These are phyloP conservation scores for Blepharisma stoltei DNA, from an alignment of 73 alveolate genomes.

Conservation along the genomic window DNA sequence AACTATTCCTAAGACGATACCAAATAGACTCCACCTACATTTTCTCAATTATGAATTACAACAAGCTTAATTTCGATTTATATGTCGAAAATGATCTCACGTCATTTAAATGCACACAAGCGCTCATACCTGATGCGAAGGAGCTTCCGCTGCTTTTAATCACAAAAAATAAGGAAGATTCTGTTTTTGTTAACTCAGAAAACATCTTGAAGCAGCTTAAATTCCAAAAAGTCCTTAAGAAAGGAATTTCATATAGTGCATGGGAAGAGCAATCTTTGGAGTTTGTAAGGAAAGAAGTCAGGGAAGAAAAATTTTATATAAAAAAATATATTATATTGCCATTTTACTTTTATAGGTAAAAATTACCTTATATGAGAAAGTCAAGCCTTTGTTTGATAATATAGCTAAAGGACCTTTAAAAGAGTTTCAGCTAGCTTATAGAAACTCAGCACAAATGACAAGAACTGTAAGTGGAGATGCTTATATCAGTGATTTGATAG, in stretches of 20 bases:
- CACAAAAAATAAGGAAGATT: not conserved
- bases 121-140: not conserved
- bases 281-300: not conserved
- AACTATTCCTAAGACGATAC: not conserved
- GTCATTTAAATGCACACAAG: not conserved
- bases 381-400: not conserved
- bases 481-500: not conserved
- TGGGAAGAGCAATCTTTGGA: constrained; percentile 20
- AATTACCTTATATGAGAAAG: too few species aligned
- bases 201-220: constrained; percentile 2
- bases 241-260: constrained; percentile 10
- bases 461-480: not conserved
- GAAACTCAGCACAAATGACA: not conserved
- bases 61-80: constrained; percentile 5
- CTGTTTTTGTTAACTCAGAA: not conserved
- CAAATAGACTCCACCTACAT: constrained; percentile 12
- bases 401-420: not conserved
- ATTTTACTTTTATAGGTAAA: too few species aligned
- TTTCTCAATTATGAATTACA: constrained; percentile 13
- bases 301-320: too few species aligned
- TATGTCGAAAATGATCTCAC: not conserved
- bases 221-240: not conserved
- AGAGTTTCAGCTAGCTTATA: not conserved
- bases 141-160: not conserved
- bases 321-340: too few species aligned